Conservation (phyloP, 371 early-diverging fungal species). For the Polyrhizophydium stewartii region DNA sequence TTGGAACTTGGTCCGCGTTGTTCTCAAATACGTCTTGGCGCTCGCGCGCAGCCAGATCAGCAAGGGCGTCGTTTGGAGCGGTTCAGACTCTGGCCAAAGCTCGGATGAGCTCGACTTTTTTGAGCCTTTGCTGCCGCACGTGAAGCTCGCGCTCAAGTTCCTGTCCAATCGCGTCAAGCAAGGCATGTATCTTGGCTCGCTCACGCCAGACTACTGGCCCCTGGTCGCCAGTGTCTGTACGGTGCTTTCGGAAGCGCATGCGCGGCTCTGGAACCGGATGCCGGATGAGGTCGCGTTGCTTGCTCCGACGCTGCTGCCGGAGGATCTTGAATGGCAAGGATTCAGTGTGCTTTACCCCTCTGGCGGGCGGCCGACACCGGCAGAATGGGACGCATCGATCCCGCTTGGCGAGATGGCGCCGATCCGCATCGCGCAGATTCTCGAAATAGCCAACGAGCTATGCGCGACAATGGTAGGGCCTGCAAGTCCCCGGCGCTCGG, state of each 20-base stretch:
- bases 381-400: too few relatives aligned
- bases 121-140: neutral
- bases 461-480: too few relatives aligned
- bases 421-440: neutral
- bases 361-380: neutral
- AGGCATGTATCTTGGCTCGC: neutral
- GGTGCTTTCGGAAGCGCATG: neutral
- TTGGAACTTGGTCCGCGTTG: neutral
- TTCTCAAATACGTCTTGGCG: neutral
- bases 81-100: neutral
- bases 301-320: neutral
- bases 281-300: neutral
- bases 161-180: neutral
- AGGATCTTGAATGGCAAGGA: neutral
- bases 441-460: neutral
- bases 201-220: neutral
- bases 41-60: neutral
- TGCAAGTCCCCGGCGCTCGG: too few relatives aligned
- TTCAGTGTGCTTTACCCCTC: neutral
- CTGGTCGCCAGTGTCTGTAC: neutral
- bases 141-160: neutral
- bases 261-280: neutral
- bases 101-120: neutral
- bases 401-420: neutral
- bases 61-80: neutral